Base-by-base conservation (phyloP, 2,329 filamentous ascomycete species). In the Fusarium concolor region DNA sequence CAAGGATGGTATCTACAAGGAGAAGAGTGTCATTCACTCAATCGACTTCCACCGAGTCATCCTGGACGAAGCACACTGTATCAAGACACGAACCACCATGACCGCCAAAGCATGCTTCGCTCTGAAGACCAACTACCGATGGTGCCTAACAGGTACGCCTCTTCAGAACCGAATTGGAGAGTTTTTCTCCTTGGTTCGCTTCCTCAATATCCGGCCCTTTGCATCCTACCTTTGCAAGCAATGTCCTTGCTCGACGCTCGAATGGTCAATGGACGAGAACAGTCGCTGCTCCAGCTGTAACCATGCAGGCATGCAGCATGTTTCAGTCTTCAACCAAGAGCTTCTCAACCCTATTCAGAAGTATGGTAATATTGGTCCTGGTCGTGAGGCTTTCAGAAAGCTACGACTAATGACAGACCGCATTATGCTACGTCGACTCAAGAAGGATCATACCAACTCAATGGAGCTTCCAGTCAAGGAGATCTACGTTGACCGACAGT, bases 401-500 rank as follows among this genome's bases (percentile, higher is more conserved):
- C 85, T 99, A 51, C 92, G 94, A 39, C 84, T 97, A 63, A 89
- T 99, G 76, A 97, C 95, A 0, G 92, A 94, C 67, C 90, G 93
- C 28, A 95, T 99, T 78, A 99, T 99, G 96, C 85, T 98, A 65
- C 92, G 96, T 56, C 93, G 96, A 33, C 87, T 97, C 78, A 99
- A 99, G 84, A 92, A 91, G 70, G 94, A 99, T 74, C 90, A 98
- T 74, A 97, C 93, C 18, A 90, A 95, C 62, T 92, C 94, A 0
- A 97, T 99, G 94, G 96, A 98, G 76, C 86, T 99, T 29, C 96
- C 96, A 1, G 92, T 96, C 51, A 99, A 98, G 81, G 92, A 97
- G 74, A 90, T 98, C 52, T 88, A 93, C 58, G 89, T 99, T 39
- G 92, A 97, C 76, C 92, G 95, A 52, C 94, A 98, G 78, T 98